phyloP scores from a whole-genome alignment of 2,329 filamentous ascomycete genomes.

The Phialemoniopsis sp. region DNA sequence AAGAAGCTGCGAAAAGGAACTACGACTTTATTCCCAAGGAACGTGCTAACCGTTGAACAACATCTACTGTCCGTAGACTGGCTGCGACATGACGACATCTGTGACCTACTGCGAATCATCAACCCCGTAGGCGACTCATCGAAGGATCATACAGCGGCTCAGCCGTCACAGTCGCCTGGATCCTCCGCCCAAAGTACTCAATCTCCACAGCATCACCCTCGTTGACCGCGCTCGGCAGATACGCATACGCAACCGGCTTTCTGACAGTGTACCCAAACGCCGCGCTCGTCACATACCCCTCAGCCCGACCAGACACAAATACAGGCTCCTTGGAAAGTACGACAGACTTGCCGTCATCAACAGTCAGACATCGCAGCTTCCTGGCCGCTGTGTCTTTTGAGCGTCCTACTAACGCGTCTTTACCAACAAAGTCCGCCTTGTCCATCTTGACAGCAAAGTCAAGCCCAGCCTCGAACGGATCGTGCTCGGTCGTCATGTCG shows the following conservation, averaged over 20 bases:
- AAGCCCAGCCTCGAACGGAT: constrained; percentile 56
- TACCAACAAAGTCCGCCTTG: constrained; percentile 48
- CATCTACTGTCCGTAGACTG: no score
- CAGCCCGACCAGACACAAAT: constrained; percentile 37
- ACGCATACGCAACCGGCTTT: constrained; percentile 56
- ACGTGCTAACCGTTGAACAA: no score
- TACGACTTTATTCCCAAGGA: no score
- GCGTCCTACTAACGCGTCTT: constrained; percentile 35
- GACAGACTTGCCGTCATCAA: constrained; percentile 53
- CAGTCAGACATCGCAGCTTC: constrained; percentile 42
- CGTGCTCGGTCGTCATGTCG: constrained; percentile 58
- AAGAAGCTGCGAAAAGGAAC: no score
- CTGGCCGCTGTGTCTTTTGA: constrained; percentile 14
- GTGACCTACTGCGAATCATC: no score
- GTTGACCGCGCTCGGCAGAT: constrained; percentile 40
- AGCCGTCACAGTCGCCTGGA: constrained; percentile 46
- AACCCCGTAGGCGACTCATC: neutral
- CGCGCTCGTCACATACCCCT: constrained; percentile 57
- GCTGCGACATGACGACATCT: no score
- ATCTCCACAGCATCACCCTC: constrained; percentile 51
- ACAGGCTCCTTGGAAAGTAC: constrained; percentile 61
- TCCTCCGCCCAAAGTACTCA: constrained; percentile 55
- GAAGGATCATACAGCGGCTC: constrained; percentile 32
- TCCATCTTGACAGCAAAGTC: constrained; percentile 40
- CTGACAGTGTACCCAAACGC: constrained; percentile 56